These are phyloP conservation scores for Auxenochlorella pyrenoidosa DNA, from an alignment of 139 green algal species.

Conservation along the genomic window DNA sequence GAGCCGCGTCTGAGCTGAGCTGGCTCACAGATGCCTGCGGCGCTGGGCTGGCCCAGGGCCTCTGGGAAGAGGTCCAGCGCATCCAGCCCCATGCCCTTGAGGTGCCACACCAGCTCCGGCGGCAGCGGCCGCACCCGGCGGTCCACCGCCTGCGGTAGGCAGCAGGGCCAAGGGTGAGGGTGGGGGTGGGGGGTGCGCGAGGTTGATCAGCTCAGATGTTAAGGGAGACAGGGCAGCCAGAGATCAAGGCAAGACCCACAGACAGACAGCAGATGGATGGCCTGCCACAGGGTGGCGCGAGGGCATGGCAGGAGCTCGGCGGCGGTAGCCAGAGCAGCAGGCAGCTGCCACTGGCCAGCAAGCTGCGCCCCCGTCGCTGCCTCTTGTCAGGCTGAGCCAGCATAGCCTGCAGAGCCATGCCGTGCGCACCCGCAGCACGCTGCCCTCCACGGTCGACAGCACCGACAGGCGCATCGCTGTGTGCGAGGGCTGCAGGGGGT, in stretches of 20 bases:
- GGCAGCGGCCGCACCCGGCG: background rate
- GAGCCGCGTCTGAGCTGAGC: too few species aligned
- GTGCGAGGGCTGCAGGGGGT: background rate
- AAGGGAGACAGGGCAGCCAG: background rate
- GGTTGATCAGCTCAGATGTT: background rate
- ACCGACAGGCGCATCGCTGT: background rate
- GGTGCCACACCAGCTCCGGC: constrained; percentile 14
- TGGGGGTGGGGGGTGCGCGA: background rate
- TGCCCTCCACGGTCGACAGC: background rate
- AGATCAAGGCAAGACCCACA: background rate
- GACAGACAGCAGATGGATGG: background rate
- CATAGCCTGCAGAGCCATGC: too few species aligned
- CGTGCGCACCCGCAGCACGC: background rate
- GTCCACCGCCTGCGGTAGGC: background rate
- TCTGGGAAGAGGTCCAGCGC: constrained; percentile 4
- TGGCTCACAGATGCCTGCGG: background rate
- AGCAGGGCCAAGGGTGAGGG: background rate
- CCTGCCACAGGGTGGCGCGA: too few species aligned
- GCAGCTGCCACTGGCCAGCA: too few species aligned
- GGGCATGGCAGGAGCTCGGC: background rate
- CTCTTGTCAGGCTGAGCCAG: background rate
- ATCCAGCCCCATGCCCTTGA: constrained; percentile 20
- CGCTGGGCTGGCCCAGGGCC: background rate
- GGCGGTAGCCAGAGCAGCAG: background rate
- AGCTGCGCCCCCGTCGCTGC: background rate